Evolutionary conservation across 2,329 filamentous ascomycete genomes (phyloP), one percentile per base, ranked within the genome.

Genomic region (Paecilomyces fulvus): DNA sequence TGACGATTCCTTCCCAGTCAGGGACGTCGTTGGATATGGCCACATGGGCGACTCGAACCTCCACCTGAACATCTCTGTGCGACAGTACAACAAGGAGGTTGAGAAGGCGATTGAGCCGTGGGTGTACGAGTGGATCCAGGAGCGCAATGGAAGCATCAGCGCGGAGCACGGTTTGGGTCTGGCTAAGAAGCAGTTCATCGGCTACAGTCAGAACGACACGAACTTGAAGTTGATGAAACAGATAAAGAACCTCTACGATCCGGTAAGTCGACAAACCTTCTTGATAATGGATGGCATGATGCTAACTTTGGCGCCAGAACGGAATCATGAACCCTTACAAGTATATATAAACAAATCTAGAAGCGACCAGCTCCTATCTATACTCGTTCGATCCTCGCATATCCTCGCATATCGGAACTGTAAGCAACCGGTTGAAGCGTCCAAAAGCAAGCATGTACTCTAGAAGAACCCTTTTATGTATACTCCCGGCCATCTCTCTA

Each of bases 301-400:
- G 30, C 14, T 30, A 54, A 30, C 51, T 59, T 64, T 67, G 62
- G 68, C 57, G 17, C 55, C 64, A 95, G 90, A 96, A 96, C 64
- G 92, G 91, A 51, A 97, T 97, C 74, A 95, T 97, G 90, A 97
- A 96, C 76, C 92, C 92, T 0, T 97, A 97, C 80, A 97, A 97
- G 77, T 97, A 96, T 73, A 88, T 97, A 52, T 75, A 70, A 60
- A 62, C 48, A 7, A 28, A 49, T 49, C 21, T 10, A 12, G 23
- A 23, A 49, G 48, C 20, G 25, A 49, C 21, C 25, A 23, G 21
- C 48, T 23, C 25, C 48, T 25, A 8, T 5, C 5, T 28, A 23
- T 23, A 7, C 14, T 49, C 25, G 20, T 25, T 49, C 48, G 2
- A 12, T 23, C 48, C 21, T 49, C 46, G 8, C 20, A 23, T 5